These are phyloP conservation scores for Ustilago xerochloae DNA, from an alignment of 1,284 basidiomycete species.

Conservation along the genomic window DNA sequence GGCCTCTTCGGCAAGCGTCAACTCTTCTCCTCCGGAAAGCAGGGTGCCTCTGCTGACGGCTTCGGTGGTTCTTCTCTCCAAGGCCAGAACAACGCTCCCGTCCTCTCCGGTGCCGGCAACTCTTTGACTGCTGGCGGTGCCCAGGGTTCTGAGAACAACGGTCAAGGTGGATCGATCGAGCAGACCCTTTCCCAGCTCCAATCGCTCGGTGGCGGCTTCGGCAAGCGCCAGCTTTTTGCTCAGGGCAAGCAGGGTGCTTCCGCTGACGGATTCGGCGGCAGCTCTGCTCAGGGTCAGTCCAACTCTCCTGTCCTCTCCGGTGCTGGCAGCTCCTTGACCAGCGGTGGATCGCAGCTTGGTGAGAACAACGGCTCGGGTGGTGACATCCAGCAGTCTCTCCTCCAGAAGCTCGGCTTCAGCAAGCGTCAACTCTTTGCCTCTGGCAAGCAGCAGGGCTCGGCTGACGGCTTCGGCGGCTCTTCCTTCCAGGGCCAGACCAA, in stretches of 20 bases:
- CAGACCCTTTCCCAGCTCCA: slow-evolving; percentile 27
- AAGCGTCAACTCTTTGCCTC: slow-evolving; percentile 34
- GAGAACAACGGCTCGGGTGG: slow-evolving; percentile 28
- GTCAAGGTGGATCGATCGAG: slow-evolving; percentile 18
- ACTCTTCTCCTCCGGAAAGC: slow-evolving; percentile 14
- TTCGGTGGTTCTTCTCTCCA: slow-evolving; percentile 15
- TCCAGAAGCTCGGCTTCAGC: slow-evolving; percentile 26
- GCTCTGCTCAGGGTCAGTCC: slow-evolving; percentile 16
- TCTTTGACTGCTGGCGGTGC: slow-evolving; percentile 15
- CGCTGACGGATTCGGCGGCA: slow-evolving; percentile 27
- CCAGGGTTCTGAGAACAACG: slow-evolving; percentile 28
- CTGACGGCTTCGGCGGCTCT: slow-evolving; percentile 23
- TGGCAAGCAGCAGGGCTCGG: slow-evolving; percentile 17
- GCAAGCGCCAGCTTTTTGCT: slow-evolving; percentile 26
- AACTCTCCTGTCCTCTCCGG: slow-evolving; percentile 19
- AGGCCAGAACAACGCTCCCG: slow-evolving; percentile 19
- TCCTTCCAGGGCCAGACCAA: slow-evolving; percentile 21
- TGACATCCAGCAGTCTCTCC: slow-evolving; percentile 14
- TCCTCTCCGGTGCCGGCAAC: slow-evolving; percentile 23
- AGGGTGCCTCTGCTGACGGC: slow-evolving; percentile 27
- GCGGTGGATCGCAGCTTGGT: slow-evolving; percentile 13
- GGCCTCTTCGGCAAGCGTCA: slow-evolving; percentile 19
- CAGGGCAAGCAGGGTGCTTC: slow-evolving; percentile 29
- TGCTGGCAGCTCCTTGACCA: slow-evolving; percentile 17
- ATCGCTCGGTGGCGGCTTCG: slow-evolving; percentile 21